A percentile compares a stretch with the other conserved stretches of the same genome.
Conservation (phyloP, 352 stramenopile species). For the Thalassiosira hispida region DNA sequence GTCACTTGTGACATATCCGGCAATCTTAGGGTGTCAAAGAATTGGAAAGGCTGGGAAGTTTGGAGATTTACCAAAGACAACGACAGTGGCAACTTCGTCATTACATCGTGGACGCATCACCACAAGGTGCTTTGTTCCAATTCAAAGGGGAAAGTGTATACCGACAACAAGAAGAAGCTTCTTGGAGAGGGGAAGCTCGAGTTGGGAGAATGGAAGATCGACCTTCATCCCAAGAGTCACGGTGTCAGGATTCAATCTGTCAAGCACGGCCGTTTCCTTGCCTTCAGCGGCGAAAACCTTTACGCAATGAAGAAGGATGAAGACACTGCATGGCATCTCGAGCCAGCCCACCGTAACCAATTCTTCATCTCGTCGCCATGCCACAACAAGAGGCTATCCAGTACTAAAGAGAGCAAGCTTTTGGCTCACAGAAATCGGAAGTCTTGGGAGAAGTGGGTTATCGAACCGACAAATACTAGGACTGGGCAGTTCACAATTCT, state of each 20-base stretch:
- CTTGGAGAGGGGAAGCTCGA: constrained; percentile 1
- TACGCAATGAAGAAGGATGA: constrained; percentile 39
- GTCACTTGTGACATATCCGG: constrained; percentile 60
- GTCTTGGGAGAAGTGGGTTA: constrained; percentile 45
- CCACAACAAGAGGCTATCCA: constrained; percentile 45
- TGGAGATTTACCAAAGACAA: constrained; percentile 54
- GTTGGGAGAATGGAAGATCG: constrained; percentile 26
- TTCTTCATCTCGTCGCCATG: constrained; percentile 34
- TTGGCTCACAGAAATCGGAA: constrained; percentile 24
- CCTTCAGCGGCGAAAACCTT: constrained; percentile 39
- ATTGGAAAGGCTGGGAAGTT: constrained; percentile 64
- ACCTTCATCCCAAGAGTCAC: constrained; percentile 4
- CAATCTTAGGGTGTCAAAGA: constrained; percentile 33
- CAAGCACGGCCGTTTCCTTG: constrained; percentile 32
- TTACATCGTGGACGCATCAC: constrained; percentile 62
- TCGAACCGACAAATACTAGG: constrained; percentile 16
- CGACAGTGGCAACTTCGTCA: constrained; percentile 40
- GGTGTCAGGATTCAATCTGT: constrained; percentile 42
- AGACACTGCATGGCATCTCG: constrained; percentile 37
- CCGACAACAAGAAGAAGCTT: constrained; percentile 22
- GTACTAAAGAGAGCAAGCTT: constrained; percentile 8
- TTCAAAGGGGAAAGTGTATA: constrained; percentile 50
- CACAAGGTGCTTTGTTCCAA: constrained; percentile 56
- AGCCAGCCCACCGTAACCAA: constrained; percentile 34
- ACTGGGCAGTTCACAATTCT: constrained; percentile 34